These are phyloP conservation scores for Cornus kousa DNA, from an alignment of 148 eudicot genomes.

Conservation along the genomic window DNA sequence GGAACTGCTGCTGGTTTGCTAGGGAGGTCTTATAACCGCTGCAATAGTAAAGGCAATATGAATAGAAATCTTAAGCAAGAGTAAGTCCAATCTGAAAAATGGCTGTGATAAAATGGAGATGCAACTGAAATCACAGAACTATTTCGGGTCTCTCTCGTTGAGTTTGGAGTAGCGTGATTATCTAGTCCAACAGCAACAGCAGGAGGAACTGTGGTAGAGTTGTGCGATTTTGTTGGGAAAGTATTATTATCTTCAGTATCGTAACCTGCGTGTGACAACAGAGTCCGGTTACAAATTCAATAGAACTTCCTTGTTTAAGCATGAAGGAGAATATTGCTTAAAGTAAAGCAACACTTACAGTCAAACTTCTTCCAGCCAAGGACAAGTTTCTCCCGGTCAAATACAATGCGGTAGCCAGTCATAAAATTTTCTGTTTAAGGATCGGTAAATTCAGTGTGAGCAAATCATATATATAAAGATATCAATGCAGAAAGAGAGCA, in stretches of 20 bases:
- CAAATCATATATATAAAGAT: background rate
- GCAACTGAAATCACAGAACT: conserved; percentile 25
- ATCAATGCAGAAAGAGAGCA: background rate
- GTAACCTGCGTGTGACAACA: conserved; percentile 44
- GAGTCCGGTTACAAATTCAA: background rate
- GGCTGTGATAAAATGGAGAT: conserved; percentile 14
- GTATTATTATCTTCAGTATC: conserved; percentile 33
- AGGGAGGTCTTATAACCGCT: background rate
- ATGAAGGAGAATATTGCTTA: background rate
- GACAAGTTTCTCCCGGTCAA: conserved; percentile 71
- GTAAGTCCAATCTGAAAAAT: conserved; percentile 13
- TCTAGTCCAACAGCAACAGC: conserved; percentile 33
- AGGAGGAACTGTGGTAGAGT: conserved; percentile 42
- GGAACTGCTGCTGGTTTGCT: background rate
- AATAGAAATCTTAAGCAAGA: conserved; percentile 16
- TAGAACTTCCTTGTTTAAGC: background rate
- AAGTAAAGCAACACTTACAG: conserved; percentile 39
- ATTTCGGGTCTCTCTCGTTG: conserved; percentile 11
- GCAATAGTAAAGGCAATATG: conserved; percentile 8
- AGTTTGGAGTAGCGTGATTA: conserved; percentile 10
- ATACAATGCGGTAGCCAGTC: conserved; percentile 84
- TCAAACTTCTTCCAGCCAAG: conserved; percentile 82
- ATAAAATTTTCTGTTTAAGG: conserved; percentile 76
- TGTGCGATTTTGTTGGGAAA: conserved; percentile 22
- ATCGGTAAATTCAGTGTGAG: background rate